Base-by-base conservation (phyloP, 2,329 filamentous ascomycete species). In the Sporothrix globosa region DNA sequence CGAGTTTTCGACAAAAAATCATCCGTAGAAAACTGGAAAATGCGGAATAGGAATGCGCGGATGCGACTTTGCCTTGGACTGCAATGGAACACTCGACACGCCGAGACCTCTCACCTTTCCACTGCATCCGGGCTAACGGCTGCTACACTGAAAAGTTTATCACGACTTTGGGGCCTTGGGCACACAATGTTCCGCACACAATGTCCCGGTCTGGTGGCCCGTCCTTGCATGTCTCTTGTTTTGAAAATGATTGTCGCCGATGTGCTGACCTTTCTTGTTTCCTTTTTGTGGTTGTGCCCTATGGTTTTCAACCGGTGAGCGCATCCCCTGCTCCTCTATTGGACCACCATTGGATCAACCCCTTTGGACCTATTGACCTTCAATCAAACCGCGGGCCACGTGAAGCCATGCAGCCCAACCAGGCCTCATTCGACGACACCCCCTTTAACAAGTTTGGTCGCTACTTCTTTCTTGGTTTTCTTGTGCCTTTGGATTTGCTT, bases 351-450 rank as follows among this genome's bases (percentile, higher is more conserved):
- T 54, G 52, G 13, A 11, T n/a, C 7, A 46, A 39, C 27, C 24
- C 4, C 27, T 30, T 56, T 56, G 27, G n/a, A 4, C 56, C 24
- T 61, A 14, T 65, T 48, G 60, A 34, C 41, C 44, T 65, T 27
- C 34, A 34, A 5, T 30, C 41, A 14, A 48, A 13, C 44, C 61
- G 24, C 44, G 11, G 60, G 9, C 65, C 65, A 67, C 65, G 65
- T 67, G 65, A 67, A 67, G 13, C n/a, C 50, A 50, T 67, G 65
- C 50, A 67, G 39, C 50, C 50, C 65, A 67, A 67, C 65, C 65
- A 67, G 65, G 65, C n/a, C 50, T 5, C 30, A 34, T n/a, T 67
- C 17, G 30, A 54, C 65, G 50, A 67, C 63, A 67, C 63, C 46
- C 63, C 54, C 63, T 67, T 53, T n/a, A 19, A 17, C 44, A 9